Base-by-base conservation (phyloP, 2,329 filamentous ascomycete genomes). In the Exophiala dermatitidis region DNA sequence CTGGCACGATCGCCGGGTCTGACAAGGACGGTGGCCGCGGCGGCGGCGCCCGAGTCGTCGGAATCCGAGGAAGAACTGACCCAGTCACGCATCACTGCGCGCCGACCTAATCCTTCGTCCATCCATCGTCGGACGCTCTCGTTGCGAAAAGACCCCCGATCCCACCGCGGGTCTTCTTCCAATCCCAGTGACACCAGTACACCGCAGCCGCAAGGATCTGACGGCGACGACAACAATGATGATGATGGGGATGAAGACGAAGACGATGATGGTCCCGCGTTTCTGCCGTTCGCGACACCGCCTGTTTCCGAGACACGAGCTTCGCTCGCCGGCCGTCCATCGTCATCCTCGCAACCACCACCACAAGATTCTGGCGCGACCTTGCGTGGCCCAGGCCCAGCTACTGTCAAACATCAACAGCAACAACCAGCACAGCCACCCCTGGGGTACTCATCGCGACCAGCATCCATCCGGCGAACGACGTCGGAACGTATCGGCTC, bases 231-330 rank as follows among this genome's bases (percentile, higher is more conserved):
- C 19, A 19, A 19, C 2, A 19, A 41, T 1, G 33, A 26, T n/a
- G 56, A 63, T 33, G 52, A 48, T n/a, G 50, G 53, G 3, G 49
- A 56, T 3, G 53, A 56, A 10, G 71, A 73, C 28, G 72, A 72
- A 8, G 62, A 65, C 4, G 72, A 75, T 34, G 72, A 74, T 19
- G 66, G 72, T 0, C 73, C 72, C 0, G 71, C 73, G 2, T 76
- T 77, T 52, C 64, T 76, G 1, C 73, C 74, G 1, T 62, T 75
- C 19, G 60, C 65, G 2, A 63, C 65, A 2, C 52, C n/a, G 31
- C 40, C 31, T 43, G 6, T 48, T 38, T 31, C 9, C 44, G 41
- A 48, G 56, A 7, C 19, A 54, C 7, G 52, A 60, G 19, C 19
- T 19, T 19, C 19, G 19, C 19, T 19, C 19, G 19, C 19, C 19